Base-by-base conservation (phyloP, 2,329 filamentous ascomycete genomes). In the Claviceps maximensis region DNA sequence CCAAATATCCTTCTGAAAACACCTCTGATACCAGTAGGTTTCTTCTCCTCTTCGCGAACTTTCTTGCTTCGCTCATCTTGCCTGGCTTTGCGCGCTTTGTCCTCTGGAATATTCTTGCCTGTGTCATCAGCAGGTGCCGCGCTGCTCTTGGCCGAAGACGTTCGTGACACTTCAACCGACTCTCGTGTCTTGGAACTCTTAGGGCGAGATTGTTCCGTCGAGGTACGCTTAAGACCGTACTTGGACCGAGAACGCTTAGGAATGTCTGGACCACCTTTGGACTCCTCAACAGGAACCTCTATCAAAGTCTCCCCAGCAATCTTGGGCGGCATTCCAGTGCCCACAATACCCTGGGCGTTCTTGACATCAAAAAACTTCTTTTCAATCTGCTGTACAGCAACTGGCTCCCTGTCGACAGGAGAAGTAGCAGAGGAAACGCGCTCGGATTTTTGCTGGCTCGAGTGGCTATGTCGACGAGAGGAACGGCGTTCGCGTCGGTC, bases 281-380 rank as follows among this genome's bases (percentile, higher is more conserved):
- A 31, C 15, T 50, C 42, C 33, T 55, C 48, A 31, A 46, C 5
- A 2, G 52, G 49, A 27, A 46, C 38, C n/a, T 54, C 52, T 13
- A 47, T 46, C 8, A 52, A 51, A 40, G 60, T 54, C 47, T 63
- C 63, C 21, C 61, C 58, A 5, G 40, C 58, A 54, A 55, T 50
- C 12, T 59, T 55, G 23, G 63, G 63, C 9, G 56, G 50, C 3
- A 63, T 57, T 21, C 60, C 59, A 45, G 49, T 55, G 33, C 62
- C 55, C 50, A 66, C 57, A 31, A 65, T 55, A 21, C 70, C 71
- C 55, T 72, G 61, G 10, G 61, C 63, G 31, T 69, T 64, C 53
- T 66, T 73, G 45, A 71, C 58, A 40, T 69, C 65, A 53, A 75
- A 74, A 59, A 73, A 73, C 50, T 62, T 70, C 64, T 69, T 74